Evolutionary conservation across 2,329 filamentous ascomycete genomes (phyloP), one percentile per base, ranked within the genome.

Genomic region (Aspergillus fijiensis): DNA sequence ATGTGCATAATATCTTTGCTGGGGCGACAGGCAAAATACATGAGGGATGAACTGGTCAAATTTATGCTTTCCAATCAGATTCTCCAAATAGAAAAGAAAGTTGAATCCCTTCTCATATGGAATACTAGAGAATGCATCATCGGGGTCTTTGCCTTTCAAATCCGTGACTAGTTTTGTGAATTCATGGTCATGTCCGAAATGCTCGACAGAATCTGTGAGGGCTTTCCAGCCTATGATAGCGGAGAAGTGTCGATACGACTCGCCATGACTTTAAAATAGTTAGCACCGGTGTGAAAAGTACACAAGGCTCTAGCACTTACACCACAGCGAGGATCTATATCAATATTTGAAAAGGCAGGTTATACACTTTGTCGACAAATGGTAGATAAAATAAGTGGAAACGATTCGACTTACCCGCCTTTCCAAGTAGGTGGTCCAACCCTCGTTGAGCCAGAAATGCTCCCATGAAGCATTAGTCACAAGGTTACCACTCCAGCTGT

Each of bases 21-120:
- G 39, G 45, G 31, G 5, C 11, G 14, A 27, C 23, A 39, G 45
- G 6, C 19, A 65, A 29, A 73, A 23, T 73, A 80, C 79, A 76
- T 96, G 88, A 16, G 93, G 92, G 71, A 98, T 97, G 77, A 98
- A 99, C 68, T 87, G 89, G 81, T 98, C 91, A 80, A 95, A 99
- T 73, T 90, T 89, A n/a, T 89, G 83, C 62, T 90, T 89, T 39
- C 92, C 91, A 4, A 98, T 84, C 1, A 96, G 81, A 51, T 89
- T 89, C 70, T 99, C 95, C 14, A 99, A 87, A 69, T 93, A 88
- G 76, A 92, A 97, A 50, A 99, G 82, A 76, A 98, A 96, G 72
- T 91, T 90, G 77, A 96, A 98, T 3, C 94, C 94, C 78, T 99
- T 98, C 74, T 98, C 94, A 70, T 99, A 99, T 0, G 95, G 92